Conservation (phyloP, 495 filamentous ascomycete genomes). For the Aspergillus ostianus region DNA sequence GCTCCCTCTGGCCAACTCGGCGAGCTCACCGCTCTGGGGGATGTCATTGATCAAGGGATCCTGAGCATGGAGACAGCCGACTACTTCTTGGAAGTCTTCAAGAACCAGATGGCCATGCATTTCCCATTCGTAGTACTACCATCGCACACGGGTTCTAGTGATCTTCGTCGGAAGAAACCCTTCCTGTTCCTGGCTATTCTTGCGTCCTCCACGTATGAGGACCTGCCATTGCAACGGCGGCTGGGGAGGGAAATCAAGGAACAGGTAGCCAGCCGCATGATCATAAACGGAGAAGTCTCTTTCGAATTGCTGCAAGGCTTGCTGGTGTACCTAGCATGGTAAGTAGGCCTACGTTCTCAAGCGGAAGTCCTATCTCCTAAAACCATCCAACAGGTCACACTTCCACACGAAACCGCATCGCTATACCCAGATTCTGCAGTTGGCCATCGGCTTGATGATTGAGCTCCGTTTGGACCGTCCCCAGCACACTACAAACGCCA, state of each 20-base stretch:
- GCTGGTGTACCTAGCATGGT: constrained; percentile 46
- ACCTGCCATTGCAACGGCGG: constrained; percentile 35
- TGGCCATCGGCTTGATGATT: constrained; percentile 44
- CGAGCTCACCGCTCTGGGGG: constrained; percentile 23
- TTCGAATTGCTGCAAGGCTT: constrained; percentile 51
- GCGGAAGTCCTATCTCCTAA: background rate
- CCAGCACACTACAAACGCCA: constrained; percentile 26
- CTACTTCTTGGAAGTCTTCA: constrained; percentile 27
- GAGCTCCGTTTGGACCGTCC: constrained; percentile 44
- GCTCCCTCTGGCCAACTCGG: background rate
- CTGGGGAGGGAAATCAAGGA: constrained; percentile 39
- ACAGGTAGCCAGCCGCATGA: constrained; percentile 40
- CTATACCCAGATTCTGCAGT: constrained; percentile 40
- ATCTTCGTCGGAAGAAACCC: constrained; percentile 19
- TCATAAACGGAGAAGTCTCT: constrained; percentile 44
- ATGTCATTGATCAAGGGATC: constrained; percentile 21
- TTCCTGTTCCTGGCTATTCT: constrained; percentile 36
- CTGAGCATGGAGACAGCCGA: constrained; percentile 17
- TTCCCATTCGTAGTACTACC: constrained; percentile 38
- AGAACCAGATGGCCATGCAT: constrained; percentile 17
- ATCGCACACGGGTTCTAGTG: background rate
- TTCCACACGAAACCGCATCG: constrained; percentile 35
- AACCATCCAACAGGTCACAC: constrained; percentile 24
- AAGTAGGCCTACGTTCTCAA: constrained; percentile 9
- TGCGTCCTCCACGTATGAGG: constrained; percentile 37